Base-by-base conservation (phyloP, 768 basidiomycete species). In the Lentinula sp. region DNA sequence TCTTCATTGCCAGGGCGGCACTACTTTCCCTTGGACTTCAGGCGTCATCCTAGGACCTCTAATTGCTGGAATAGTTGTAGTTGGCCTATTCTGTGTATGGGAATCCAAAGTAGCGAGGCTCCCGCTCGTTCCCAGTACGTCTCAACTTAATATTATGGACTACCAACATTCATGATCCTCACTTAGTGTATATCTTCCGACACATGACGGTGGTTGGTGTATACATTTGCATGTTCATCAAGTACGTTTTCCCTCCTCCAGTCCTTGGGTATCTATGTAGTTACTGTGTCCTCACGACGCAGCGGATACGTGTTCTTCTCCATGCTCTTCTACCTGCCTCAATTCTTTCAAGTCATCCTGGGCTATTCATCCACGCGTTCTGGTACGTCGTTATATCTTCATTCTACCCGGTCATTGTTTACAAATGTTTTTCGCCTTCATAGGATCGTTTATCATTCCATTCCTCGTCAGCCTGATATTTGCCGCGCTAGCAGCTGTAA, bases 341-440 rank as follows among this genome's bases (percentile, higher is more conserved):
- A 88, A 63, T 90, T 83, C 69, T 88, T 89, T 72, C 89, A 91
- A 71, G 82, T 89, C 9, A 85, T 82, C 3, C 71, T 86, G 15
- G 85, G 84, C 3, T 84, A 81, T 62, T 80, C 82, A 8, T 84
- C 90, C 1, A 83, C 89, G 50, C 80, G 77, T 11, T 77, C 78
- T 4, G 77, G 67, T 39, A 66, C 15, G 45, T 45, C 18, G 16
- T 39, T 11, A 3, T 35, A 15, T 34, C 15, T 2, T 46, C 23
- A 28, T 28, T 4, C 15, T 23, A 16, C 4, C 37, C 16, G 7
- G 15, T 23, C 28, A 28, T 13, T 34, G 7, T 5, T 4, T 57
- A 31, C 23, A 5, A 16, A 2, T 45, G 21, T n/a, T 46, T 9
- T 39, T 10, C n/a, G 21, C 15, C 15, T 40, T 37, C 43, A 79